Base-by-base conservation (phyloP, 768 basidiomycete species). In the Coprinopsis sp. region DNA sequence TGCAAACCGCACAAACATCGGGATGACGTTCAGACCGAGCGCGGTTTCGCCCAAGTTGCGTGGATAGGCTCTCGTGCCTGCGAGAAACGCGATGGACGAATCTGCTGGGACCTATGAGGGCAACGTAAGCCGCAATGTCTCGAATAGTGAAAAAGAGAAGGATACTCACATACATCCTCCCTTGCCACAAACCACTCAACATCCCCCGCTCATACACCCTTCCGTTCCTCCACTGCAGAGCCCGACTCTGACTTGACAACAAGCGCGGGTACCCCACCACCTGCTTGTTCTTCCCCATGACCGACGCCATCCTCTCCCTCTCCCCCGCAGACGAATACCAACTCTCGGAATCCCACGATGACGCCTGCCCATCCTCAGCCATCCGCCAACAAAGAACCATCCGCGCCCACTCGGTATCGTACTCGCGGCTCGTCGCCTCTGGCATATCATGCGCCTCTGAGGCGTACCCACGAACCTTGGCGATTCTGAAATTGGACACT, bases 121-220 rank as follows among this genome's bases (percentile, higher is more conserved):
- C 4, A 37, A 34, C n/a, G 33, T n/a, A n/a, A n/a, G n/a, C n/a
- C n/a, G n/a, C n/a, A n/a, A n/a, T n/a, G n/a, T n/a, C n/a, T n/a
- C n/a, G n/a, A 36, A 6, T 30, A 33, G 37, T 25, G 44, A 6
- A 46, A 31, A 37, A 47, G 7, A 49, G 34, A 43, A 30, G 18
- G 5, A 12, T 6, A 74, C 81, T 49, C 44, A 85, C 83, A 45
- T 80, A 63, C 61, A 83, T 71, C 16, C 78, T 68, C 3, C 86
- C 85, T 49, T 81, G 73, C 81, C 79, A 86, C 4, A 75, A 64
- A 2, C 84, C 84, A 18, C 59, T 61, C 54, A 84, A 64, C 2
- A 67, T 56, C 5, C 84, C 84, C 0, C 70, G 71, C 2, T 68
- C 68, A 58, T 79, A 82, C 18, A 66, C 60, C 24, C 56, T 52